Evolutionary conservation across 2,329 filamentous ascomycete species (phyloP).

Genomic region (Alternaria ethzedia): DNA sequence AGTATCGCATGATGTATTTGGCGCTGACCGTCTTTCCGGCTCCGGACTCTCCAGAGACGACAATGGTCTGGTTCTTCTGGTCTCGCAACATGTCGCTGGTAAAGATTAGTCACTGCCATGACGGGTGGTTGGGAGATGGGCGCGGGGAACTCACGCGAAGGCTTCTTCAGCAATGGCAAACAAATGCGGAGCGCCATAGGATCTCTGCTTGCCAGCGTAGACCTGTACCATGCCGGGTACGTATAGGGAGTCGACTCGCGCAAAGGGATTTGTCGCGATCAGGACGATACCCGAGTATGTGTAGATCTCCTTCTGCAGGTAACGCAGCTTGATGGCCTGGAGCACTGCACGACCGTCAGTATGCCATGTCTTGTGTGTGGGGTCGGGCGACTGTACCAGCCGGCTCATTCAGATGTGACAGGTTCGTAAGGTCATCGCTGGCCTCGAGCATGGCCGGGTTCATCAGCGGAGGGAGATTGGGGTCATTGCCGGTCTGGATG

Average conservation of each 20-base stretch:
- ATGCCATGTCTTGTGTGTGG: conserved; percentile 13
- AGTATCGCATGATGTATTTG: conserved; percentile 99
- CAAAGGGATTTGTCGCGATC: conserved; percentile 98
- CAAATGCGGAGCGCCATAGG: conserved; percentile 94
- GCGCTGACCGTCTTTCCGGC: conserved; percentile 99
- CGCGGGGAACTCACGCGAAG: conserved; percentile 73
- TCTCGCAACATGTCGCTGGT: conserved; percentile 93
- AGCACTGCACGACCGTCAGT: conserved; percentile 68
- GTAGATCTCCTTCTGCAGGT: conserved; percentile 98
- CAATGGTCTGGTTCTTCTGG: conserved; percentile 94
- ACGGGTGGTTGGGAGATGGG: background rate
- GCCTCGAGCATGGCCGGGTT: conserved; percentile 98
- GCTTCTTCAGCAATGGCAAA: conserved; percentile 99
- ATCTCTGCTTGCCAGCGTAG: conserved; percentile 94
- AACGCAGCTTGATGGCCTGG: conserved; percentile 96
- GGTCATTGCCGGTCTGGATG: conserved; percentile 77
- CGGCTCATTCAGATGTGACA: conserved; percentile 98
- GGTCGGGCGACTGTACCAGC: conserved; percentile 69
- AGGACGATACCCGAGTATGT: conserved; percentile 99
- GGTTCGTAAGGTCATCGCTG: conserved; percentile 94
- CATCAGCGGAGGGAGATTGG: conserved; percentile 89
- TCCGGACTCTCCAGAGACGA: conserved; percentile 98
- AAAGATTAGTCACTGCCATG: conserved; percentile 21
- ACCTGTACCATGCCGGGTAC: conserved; percentile 99
- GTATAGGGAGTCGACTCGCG: conserved; percentile 95